Percentiles rank a stretch among this genome's conserved stretches.
Evolutionary conservation across 208 protist genomes (phyloP).

Genomic region (Acanthamoeba polyphaga): DNA sequence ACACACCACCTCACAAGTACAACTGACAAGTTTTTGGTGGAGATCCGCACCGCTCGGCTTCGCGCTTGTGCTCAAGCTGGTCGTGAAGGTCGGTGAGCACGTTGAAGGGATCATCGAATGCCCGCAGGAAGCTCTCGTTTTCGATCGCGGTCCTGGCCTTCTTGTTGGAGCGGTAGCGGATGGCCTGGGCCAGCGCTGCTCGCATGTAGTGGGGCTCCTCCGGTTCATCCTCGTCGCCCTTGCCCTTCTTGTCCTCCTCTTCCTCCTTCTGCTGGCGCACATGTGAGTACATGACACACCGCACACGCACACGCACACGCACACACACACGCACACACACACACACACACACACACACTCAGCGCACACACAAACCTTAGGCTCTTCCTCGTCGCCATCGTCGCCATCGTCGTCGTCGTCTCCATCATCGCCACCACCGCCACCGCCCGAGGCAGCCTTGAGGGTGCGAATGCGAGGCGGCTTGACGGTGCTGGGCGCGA

Average conservation of each 20-base stretch:
- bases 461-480: background rate
- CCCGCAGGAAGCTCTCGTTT: background rate
- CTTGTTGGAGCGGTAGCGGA: conserved; percentile 20
- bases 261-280: background rate
- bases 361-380: background rate
- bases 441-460: background rate
- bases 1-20: background rate
- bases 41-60: background rate
- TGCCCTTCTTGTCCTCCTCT: background rate
- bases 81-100: conserved; percentile 26
- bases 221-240: background rate
- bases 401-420: background rate
- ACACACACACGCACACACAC: background rate
- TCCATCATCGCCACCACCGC: background rate
- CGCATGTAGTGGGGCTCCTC: background rate
- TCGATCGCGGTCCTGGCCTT: conserved; percentile 13
- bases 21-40: background rate
- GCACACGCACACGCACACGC: background rate
- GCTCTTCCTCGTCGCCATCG: background rate
- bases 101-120: conserved; percentile 21
- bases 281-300: background rate
- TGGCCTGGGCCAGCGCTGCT: background rate
- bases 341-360: background rate
- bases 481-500: background rate
- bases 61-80: background rate